These are phyloP conservation scores for Schizosaccharomyces cryophilus DNA, from an alignment of 805 yeast genomes.

Conservation along the genomic window DNA sequence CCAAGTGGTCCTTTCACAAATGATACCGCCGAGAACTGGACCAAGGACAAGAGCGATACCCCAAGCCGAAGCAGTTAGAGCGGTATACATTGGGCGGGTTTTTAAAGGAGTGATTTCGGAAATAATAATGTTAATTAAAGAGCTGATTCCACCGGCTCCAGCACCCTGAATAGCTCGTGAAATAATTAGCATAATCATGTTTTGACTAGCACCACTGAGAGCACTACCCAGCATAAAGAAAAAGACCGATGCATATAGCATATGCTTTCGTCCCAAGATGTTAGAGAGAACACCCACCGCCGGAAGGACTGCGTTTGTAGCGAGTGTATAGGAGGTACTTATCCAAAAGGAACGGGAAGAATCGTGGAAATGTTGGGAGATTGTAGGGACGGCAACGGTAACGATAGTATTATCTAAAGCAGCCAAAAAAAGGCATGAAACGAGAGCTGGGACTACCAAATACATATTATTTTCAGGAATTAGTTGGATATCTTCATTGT, in stretches of 20 bases:
- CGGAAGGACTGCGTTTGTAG: slow-evolving; percentile 56
- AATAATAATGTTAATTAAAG: slow-evolving; percentile 28
- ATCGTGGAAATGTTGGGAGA: slow-evolving; percentile 27
- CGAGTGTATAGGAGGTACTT: slow-evolving; percentile 47
- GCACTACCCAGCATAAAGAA: background rate
- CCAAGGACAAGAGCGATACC: slow-evolving; percentile 22
- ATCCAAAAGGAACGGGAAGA: slow-evolving; percentile 27
- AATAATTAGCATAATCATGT: slow-evolving; percentile 16
- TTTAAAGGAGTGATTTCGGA: slow-evolving; percentile 29
- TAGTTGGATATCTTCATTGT: too few species aligned
- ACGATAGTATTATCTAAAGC: slow-evolving; percentile 39
- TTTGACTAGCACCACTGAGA: background rate
- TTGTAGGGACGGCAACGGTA: slow-evolving; percentile 29
- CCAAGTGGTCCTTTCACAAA: slow-evolving; percentile 32
- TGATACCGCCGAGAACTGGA: slow-evolving; percentile 29
- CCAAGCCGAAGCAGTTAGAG: slow-evolving; percentile 12
- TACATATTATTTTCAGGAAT: background rate
- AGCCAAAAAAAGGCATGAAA: slow-evolving; percentile 23
- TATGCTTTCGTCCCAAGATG: slow-evolving; percentile 21
- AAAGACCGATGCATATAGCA: slow-evolving; percentile 19
- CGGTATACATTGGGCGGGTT: slow-evolving; percentile 11
- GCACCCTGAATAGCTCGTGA: slow-evolving; percentile 46
- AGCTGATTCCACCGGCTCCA: slow-evolving; percentile 45
- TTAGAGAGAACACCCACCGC: slow-evolving; percentile 49
- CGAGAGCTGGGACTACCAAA: background rate